A percentile compares a stretch with the other conserved stretches of the same genome.
Conservation (phyloP, 2,329 filamentous ascomycete genomes). For the Ambrosiella beaveri region DNA sequence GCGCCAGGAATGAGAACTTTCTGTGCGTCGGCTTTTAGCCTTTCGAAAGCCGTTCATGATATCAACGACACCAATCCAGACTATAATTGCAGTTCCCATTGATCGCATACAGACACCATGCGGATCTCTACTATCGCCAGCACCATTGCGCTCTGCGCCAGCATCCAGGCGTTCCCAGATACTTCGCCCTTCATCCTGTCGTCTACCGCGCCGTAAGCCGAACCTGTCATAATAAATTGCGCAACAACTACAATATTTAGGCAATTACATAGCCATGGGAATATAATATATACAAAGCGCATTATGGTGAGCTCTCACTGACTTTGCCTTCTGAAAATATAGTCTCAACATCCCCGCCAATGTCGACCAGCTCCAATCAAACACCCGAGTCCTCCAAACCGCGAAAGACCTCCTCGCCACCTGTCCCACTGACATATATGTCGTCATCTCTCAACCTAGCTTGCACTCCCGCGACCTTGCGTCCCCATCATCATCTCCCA, state of each 20-base stretch:
- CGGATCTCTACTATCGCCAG: conserved; percentile 34
- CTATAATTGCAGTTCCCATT: neutral
- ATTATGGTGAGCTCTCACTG: too few species aligned
- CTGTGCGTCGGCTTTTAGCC: neutral
- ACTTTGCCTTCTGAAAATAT: conserved; percentile 8
- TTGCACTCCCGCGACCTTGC: conserved; percentile 51
- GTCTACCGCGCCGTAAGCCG: conserved; percentile 63
- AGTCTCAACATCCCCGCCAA: conserved; percentile 22
- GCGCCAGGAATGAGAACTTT: conserved; percentile 1
- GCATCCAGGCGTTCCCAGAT: conserved; percentile 59
- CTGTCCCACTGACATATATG: conserved; percentile 61
- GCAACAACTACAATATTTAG: neutral
- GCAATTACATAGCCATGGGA: too few species aligned
- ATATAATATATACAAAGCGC: too few species aligned
- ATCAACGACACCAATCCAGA: neutral
- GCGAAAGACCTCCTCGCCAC: conserved; percentile 36
- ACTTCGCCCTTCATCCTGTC: conserved; percentile 81
- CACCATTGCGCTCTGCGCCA: conserved; percentile 37
- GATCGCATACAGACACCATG: conserved; percentile 26
- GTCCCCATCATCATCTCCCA: conserved; percentile 25
- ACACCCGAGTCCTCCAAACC: conserved; percentile 25
- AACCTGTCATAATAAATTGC: neutral
- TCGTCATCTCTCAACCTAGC: conserved; percentile 62
- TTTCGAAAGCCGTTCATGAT: neutral
- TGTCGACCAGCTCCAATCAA: conserved; percentile 29